These are phyloP conservation scores for Cerrena zonata DNA, from an alignment of 1,284 basidiomycete species.

Conservation along the genomic window DNA sequence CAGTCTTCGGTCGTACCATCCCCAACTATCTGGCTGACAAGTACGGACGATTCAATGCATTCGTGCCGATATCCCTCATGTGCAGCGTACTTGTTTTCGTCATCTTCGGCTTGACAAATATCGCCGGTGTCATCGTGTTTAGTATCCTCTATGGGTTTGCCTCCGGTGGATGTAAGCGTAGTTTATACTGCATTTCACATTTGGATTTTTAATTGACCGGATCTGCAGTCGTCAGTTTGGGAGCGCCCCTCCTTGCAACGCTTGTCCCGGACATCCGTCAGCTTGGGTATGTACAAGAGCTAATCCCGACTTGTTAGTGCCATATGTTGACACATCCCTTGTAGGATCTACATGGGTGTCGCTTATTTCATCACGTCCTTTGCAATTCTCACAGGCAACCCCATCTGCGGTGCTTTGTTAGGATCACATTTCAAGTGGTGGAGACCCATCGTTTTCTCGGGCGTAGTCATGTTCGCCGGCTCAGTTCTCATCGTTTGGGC, in stretches of 20 bases:
- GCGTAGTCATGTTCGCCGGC: background rate
- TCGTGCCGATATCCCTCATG: conserved; percentile 4
- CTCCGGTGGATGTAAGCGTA: conserved; percentile 16
- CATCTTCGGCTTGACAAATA: conserved; percentile 16
- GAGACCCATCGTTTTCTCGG: background rate
- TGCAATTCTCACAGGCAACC: background rate
- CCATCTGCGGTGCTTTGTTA: background rate
- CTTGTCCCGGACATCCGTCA: background rate
- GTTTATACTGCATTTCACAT: background rate
- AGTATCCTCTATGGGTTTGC: conserved; percentile 15
- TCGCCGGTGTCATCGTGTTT: conserved; percentile 9
- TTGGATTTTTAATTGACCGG: background rate
- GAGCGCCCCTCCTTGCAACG: background rate
- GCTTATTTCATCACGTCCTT: background rate
- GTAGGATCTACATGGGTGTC: background rate
- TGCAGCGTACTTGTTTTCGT: conserved; percentile 16
- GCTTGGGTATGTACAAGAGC: background rate
- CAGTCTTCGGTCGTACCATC: conserved; percentile 11
- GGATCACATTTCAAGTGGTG: background rate
- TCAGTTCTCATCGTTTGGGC: no score
- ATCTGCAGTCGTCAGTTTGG: background rate
- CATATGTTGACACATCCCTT: background rate
- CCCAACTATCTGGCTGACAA: conserved; percentile 14
- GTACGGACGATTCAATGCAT: conserved; percentile 9
- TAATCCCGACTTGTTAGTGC: background rate